Percentiles rank a stretch among this genome's conserved stretches.
phyloP scores from a whole-genome alignment of 306 rosid species.

The Gastrolobium bilobum region DNA sequence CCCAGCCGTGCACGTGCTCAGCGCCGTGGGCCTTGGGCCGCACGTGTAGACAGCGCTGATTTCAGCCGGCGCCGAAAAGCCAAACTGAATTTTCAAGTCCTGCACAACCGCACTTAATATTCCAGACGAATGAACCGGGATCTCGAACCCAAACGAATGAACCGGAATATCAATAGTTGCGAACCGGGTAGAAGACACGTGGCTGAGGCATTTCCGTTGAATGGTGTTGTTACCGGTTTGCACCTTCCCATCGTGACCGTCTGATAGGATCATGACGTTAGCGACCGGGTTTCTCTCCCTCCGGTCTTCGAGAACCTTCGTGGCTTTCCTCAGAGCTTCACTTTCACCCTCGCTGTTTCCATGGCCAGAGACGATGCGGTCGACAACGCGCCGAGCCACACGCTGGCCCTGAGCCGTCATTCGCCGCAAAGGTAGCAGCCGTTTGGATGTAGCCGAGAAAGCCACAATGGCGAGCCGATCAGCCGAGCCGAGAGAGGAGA shows the following conservation, averaged over 20 bases:
- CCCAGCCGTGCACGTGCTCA: constrained; percentile 53
- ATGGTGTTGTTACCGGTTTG: not conserved
- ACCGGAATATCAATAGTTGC: constrained; percentile 66
- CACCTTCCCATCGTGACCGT: constrained; percentile 53
- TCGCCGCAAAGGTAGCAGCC: constrained; percentile 59
- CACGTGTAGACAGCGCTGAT: constrained; percentile 62
- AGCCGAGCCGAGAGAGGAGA: constrained; percentile 61
- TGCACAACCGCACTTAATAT: constrained; percentile 61
- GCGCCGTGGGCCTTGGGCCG: constrained; percentile 55
- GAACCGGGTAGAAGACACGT: constrained; percentile 55
- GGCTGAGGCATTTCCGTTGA: constrained; percentile 43
- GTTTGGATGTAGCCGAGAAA: constrained; percentile 52
- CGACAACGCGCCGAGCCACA: constrained; percentile 63
- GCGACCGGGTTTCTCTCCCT: constrained; percentile 66
- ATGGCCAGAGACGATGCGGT: constrained; percentile 53
- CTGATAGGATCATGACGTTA: constrained; percentile 60
- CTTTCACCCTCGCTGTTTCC: constrained; percentile 55
- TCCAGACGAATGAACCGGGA: constrained; percentile 19
- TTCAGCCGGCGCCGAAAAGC: constrained; percentile 55
- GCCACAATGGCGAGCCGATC: constrained; percentile 76
- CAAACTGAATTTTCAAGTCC: constrained; percentile 65
- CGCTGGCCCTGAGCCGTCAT: constrained; percentile 72
- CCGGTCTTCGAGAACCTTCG: constrained; percentile 70
- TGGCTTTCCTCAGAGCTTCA: constrained; percentile 62
- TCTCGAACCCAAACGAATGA: constrained; percentile 60